Base-by-base conservation (phyloP, 768 basidiomycete genomes). In the Russula foetens region DNA sequence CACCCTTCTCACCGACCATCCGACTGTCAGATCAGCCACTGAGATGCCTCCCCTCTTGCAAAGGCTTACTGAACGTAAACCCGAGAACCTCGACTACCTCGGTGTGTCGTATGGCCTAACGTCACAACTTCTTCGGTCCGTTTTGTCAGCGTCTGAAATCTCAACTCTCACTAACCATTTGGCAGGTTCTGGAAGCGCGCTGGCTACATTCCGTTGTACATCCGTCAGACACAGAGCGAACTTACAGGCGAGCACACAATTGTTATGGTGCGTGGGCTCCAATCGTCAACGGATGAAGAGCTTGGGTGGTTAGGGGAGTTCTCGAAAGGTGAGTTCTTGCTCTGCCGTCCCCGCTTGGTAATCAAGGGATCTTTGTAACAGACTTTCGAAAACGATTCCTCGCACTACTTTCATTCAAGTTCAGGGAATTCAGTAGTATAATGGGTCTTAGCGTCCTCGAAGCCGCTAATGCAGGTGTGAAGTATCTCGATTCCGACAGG, bases 101-200 rank as follows among this genome's bases (percentile, higher is more conserved):
- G 96, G 97, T 47, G 96, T 98, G 3, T 96, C 93, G 15, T 99
- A 96, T 70, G 97, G 97, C 7, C 76, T 99, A 52, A 98, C 95
- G 0, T 81, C 90, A 6, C 86, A 83, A 64, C 78, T 98, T 1
- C 80, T 98, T 43, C 78, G 88, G 86, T 86, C 51, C 15, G 75
- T 66, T 59, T 57, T 60, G 21, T 15, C 59, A 21, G 23, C 56
- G 38, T 23, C 19, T 39, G 23, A n/a, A 4, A n/a, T 38, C 33
- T 26, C 29, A 11, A 14, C 21, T 24, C 43, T 45, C 51, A 45
- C 49, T 66, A 39, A 33, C 50, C 47, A 41, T 23, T 17, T 35
- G 14, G 9, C 39, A 80, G 92, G 62, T 99, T 98, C 77, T 98
- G 97, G 97, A 98, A 98, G 73, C 83, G 92, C 23, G 85, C 87